Evolutionary conservation across 208 protist genomes (phyloP), one percentile per base, ranked within the genome.

Genomic region (Trypanosoma scelopori): DNA sequence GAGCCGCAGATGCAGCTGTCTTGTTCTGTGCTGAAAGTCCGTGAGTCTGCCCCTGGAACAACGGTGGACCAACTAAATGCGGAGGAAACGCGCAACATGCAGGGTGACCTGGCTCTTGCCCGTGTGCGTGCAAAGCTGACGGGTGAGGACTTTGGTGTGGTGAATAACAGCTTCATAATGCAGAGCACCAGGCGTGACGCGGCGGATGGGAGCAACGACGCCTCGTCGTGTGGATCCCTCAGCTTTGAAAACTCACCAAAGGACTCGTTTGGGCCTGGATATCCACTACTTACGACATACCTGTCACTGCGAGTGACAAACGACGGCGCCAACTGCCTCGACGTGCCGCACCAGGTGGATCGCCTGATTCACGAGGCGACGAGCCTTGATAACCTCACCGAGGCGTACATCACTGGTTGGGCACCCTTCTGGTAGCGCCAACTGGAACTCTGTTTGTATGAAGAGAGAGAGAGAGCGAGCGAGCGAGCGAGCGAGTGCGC

Each of bases 371-470:
- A 88, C 22, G 90, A 96, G 67, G 89, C 92, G 11, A 96, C 90
- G 7, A 91, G 85, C 55, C 75, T 94, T 11, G 83, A 96, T 46
- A 97, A 97, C 56, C 63, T 97, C 0, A 77, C 87, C 0, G 89
- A 94, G 35, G 92, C 92, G 7, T 97, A 90, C 65, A 76, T 97
- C 41, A 94, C 86, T 3, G 92, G 92, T 0, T 97, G 92, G 92
- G 88, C 87, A 30, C 92, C 92, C 7, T 97, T 95, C 72, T 93
- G 88, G 92, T 97, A 84, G 32, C 32, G 32, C 32, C 9, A 9
- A 37, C 9, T 9, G 9, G 9, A 3, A 37, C 32, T 9, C n/a
- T n/a, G n/a, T n/a, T n/a, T n/a, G n/a, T n/a, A n/a, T n/a, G n/a
- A n/a, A n/a, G n/a, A n/a, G n/a, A n/a, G n/a, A n/a, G n/a, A n/a